Evolutionary conservation across 345 rosid species (phyloP).

Genomic region (Eucalyptus tenuipes): DNA sequence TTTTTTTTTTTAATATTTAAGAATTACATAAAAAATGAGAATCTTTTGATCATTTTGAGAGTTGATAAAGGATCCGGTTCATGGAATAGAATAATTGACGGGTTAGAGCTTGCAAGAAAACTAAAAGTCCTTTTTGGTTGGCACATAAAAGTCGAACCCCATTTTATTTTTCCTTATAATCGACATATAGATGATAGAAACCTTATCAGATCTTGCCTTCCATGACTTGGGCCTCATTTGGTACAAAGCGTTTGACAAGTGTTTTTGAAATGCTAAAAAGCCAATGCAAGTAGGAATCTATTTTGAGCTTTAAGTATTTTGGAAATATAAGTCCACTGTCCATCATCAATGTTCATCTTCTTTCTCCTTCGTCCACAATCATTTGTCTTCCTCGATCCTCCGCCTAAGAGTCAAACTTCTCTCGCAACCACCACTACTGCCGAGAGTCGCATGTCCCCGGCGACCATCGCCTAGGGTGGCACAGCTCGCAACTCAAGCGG

Average conservation of each 20-base stretch:
- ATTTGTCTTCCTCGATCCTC: too few relatives aligned
- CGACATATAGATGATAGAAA: not conserved
- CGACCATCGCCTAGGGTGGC: accelerated
- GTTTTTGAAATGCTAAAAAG: too few relatives aligned
- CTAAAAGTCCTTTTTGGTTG: not conserved
- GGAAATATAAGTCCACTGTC: accelerated
- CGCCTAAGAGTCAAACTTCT: too few relatives aligned
- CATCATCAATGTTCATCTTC: accelerated
- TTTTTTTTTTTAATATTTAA: not conserved
- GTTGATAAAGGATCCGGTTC: not conserved
- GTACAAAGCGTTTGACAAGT: too few relatives aligned
- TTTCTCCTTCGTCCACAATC: accelerated
- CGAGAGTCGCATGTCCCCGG: accelerated
- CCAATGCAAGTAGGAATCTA: too few relatives aligned
- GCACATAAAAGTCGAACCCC: not conserved
- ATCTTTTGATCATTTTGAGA: not conserved
- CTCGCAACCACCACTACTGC: accelerated
- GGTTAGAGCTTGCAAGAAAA: not conserved
- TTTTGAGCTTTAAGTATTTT: too few relatives aligned
- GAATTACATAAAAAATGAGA: not conserved
- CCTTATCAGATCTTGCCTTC: not conserved
- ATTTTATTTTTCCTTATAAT: not conserved
- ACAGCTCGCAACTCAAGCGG: accelerated
- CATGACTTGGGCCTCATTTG: not conserved
- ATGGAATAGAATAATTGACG: not conserved